These are phyloP conservation scores for Fusarium pseudoanthophilum DNA, from an alignment of 2,329 filamentous ascomycete genomes.

Conservation along the genomic window DNA sequence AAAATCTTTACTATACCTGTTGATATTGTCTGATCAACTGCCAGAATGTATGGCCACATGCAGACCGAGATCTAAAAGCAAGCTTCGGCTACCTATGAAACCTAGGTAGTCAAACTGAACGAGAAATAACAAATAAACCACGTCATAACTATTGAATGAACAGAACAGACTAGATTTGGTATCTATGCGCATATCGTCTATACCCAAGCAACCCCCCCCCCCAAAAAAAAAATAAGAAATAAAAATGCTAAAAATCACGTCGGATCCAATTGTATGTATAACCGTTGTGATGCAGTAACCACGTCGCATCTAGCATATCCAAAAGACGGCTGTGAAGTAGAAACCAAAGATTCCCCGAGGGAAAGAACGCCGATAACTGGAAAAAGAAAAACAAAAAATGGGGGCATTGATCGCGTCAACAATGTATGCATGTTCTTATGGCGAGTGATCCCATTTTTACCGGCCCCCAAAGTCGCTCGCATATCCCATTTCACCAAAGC, in stretches of 20 bases:
- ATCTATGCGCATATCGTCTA: slow-evolving; percentile 47
- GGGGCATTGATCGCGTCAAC: slow-evolving; percentile 17
- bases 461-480: slow-evolving; percentile 45
- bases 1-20: background rate
- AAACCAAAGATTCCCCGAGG: background rate
- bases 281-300: slow-evolving; percentile 15
- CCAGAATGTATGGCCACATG: background rate
- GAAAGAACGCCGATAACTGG: slow-evolving; percentile 24
- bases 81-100: background rate
- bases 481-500: slow-evolving; percentile 55
- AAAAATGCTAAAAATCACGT: slow-evolving; percentile 9
- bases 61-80: background rate
- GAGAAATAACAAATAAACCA: background rate
- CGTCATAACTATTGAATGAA: background rate
- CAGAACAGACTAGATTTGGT: slow-evolving; percentile 41
- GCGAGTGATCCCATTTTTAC: slow-evolving; percentile 8
- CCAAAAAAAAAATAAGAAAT: background rate
- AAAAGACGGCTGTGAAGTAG: slow-evolving; percentile 20
- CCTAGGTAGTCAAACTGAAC: background rate
- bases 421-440: slow-evolving; percentile 1
- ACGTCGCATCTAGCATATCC: slow-evolving; percentile 30
- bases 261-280: slow-evolving; percentile 16
- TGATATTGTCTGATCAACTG: background rate
- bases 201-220: slow-evolving; percentile 33
- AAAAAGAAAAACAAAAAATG: slow-evolving; percentile 1